These are phyloP conservation scores for Amanita phalloides DNA, from an alignment of 768 basidiomycete genomes.

Conservation along the genomic window DNA sequence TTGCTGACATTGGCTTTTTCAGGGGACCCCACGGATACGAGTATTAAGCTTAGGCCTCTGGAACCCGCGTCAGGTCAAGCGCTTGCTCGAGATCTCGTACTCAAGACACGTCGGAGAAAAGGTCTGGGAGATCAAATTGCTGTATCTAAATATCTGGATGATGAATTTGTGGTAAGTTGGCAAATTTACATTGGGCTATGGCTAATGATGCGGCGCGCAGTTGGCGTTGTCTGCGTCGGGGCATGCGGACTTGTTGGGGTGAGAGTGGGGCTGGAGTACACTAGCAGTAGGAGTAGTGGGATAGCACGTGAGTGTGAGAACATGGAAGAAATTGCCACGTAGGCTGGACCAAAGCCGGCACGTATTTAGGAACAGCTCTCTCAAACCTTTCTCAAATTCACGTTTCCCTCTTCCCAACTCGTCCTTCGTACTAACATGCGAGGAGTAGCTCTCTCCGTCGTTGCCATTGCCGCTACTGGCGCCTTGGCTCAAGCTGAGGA, in stretches of 20 bases:
- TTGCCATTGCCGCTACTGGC: constrained; percentile 57
- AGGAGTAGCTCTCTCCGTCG: constrained; percentile 75
- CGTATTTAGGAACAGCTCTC: constrained; percentile 25
- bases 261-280: constrained; percentile 8
- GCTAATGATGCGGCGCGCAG: constrained; percentile 25
- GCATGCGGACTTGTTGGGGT: constrained; percentile 85
- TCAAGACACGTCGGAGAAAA: constrained; percentile 94
- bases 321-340: constrained; percentile 27
- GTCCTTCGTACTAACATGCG: constrained; percentile 78
- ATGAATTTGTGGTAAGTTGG: constrained; percentile 81
- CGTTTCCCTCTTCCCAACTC: constrained; percentile 22
- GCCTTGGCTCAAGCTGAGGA: constrained; percentile 51
- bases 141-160: constrained; percentile 94
- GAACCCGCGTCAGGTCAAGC: constrained; percentile 97
- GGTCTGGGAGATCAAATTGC: constrained; percentile 96
- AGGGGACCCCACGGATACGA: constrained; percentile 98
- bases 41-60: constrained; percentile 89
- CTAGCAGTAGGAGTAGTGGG: not conserved
- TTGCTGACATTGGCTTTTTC: constrained; percentile 1
- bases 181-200: not conserved
- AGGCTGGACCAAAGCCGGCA: constrained; percentile 14
- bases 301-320: constrained; percentile 32
- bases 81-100: constrained; percentile 85
- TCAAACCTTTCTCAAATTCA: constrained; percentile 21
- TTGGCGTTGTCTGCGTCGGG: constrained; percentile 91